Evolutionary conservation across 805 yeast genomes (phyloP).

Genomic region (Candida piceae): DNA sequence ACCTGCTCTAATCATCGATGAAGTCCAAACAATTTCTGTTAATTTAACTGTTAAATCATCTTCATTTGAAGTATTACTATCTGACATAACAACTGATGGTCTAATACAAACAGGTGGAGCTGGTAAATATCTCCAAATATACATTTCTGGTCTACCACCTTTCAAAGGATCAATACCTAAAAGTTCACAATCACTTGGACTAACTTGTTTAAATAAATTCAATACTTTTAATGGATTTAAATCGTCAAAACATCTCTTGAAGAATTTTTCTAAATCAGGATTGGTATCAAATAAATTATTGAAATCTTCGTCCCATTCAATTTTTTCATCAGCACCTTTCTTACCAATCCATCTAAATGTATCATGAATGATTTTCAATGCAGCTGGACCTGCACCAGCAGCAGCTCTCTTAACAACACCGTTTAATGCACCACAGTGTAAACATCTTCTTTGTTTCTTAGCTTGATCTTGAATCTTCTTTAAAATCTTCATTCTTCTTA

Average conservation of each 20-base stretch:
- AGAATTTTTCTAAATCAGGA: constrained; percentile 86
- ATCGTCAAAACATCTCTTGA: constrained; percentile 86
- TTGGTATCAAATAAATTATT: constrained; percentile 65
- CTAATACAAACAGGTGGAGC: constrained; percentile 99
- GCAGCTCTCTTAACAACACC: constrained; percentile 98
- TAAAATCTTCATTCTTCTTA: constrained; percentile 84
- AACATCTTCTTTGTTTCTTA: constrained; percentile 89
- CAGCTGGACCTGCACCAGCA: constrained; percentile 86
- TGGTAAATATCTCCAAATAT: constrained; percentile 94
- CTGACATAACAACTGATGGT: constrained; percentile 93
- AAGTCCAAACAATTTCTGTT: constrained; percentile 95
- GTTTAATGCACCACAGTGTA: constrained; percentile 80
- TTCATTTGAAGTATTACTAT: constrained; percentile 84
- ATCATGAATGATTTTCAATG: constrained; percentile 92
- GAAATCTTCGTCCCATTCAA: constrained; percentile 83
- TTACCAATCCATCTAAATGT: constrained; percentile 95
- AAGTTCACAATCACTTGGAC: constrained; percentile 85
- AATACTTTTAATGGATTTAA: constrained; percentile 87
- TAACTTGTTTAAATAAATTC: constrained; percentile 78
- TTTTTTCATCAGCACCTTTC: constrained; percentile 78
- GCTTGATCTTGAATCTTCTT: constrained; percentile 86
- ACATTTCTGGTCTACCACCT: constrained; percentile 93
- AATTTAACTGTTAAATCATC: constrained; percentile 95
- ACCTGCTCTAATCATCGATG: constrained; percentile 91
- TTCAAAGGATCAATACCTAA: constrained; percentile 83